Evolutionary conservation across 2,329 filamentous ascomycete species (phyloP), one percentile per base, ranked within the genome.

Genomic region (Aspergillus oerlinghausenensis): DNA sequence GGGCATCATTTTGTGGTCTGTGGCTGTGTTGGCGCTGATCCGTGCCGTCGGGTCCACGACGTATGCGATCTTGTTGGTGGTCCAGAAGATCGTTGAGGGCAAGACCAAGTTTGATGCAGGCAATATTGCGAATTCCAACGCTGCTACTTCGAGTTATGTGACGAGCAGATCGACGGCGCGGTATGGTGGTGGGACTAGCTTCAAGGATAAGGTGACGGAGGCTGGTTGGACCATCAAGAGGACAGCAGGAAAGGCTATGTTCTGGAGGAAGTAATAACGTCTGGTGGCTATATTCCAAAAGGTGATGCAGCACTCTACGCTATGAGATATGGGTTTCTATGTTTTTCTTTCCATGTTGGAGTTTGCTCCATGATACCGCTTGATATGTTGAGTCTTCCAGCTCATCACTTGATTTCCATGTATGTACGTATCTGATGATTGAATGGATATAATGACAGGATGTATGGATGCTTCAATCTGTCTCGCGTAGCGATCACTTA

Each of bases 1-100:
- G 47, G 88, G 87, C 38, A 94, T 97, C 75, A 90, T 99, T 70
- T 82, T 99, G 23, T 99, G 94, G 94, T 80, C 84, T 29, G 94
- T 99, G 14, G 94, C 94, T 0, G 82, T 83, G 0, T 77, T 99
- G 26, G 94, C 95, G 1, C 78, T 94, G 6, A 96, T 99, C 81
- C 85, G 94, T 61, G 92, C 91, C 0, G 73, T 97, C 1, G 94
- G 94, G 0, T 88, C 84, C 9, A 87, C 86, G 0, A 84, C 90
- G 0, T 99, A 95, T 76, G 87, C 90, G 2, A 73, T 97, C 57
- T 86, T 97, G 68, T 93, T 95, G 69, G 78, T 87, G 35, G 77
- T 99, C 55, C 93, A 96, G 70, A 88, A 87, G 68, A 80, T 95
- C 40, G 90, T 94, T 40, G 93, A 99, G 74, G 93, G 92, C 0